phyloP scores from a whole-genome alignment of 2,329 filamentous ascomycete species.

The Colletotrichum sp. region DNA sequence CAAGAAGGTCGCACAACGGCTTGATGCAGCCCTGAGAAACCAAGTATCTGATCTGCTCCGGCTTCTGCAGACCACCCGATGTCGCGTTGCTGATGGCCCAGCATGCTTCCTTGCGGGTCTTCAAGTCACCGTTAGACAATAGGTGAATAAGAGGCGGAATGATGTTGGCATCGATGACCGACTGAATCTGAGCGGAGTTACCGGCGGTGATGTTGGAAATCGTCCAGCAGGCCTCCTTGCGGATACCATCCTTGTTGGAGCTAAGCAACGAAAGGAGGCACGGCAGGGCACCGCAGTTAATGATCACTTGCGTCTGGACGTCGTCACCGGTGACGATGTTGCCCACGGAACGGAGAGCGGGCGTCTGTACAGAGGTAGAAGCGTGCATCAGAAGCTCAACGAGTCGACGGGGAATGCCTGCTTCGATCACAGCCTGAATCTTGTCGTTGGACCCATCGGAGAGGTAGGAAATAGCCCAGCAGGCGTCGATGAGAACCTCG shows the following conservation, averaged over 20 bases:
- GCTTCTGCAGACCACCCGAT: conserved; percentile 96
- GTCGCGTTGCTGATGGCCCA: conserved; percentile 99
- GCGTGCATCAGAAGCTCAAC: conserved; percentile 98
- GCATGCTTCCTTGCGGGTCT: conserved; percentile 98
- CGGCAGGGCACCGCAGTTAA: conserved; percentile 93
- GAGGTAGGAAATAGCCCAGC: conserved; percentile 99
- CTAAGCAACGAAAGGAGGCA: conserved; percentile 92
- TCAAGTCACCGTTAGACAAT: conserved; percentile 94
- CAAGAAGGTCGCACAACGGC: conserved; percentile 92
- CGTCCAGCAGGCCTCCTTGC: conserved; percentile 99
- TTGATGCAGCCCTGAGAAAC: conserved; percentile 95
- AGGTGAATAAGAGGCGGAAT: conserved; percentile 96
- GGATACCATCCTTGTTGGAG: conserved; percentile 98
- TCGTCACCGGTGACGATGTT: conserved; percentile 99
- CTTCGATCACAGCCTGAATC: conserved; percentile 98
- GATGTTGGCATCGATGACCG: conserved; percentile 95
- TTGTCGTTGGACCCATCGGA: conserved; percentile 99
- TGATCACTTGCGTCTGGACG: conserved; percentile 98
- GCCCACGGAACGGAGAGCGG: conserved; percentile 93
- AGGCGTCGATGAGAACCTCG: conserved; percentile 97
- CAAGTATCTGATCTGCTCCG: conserved; percentile 96
- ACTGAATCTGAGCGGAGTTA: conserved; percentile 96
- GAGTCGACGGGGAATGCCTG: conserved; percentile 92
- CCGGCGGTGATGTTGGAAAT: conserved; percentile 99
- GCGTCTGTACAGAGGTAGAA: conserved; percentile 97